Evolutionary conservation across 2,329 filamentous ascomycete species (phyloP).

Genomic region (Calonectria pseudoreteaudii): DNA sequence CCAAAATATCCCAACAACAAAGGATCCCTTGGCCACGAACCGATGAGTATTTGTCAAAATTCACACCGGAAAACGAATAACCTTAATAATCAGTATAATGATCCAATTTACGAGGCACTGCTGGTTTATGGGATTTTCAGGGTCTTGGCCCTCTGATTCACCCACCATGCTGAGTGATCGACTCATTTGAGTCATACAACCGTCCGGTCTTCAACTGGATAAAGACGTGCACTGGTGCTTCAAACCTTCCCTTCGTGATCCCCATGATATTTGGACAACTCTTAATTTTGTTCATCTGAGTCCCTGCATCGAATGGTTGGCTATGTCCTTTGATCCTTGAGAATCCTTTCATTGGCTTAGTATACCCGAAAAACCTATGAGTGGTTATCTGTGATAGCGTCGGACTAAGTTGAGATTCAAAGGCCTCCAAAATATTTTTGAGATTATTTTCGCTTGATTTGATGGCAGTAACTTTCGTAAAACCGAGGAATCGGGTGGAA

Average conservation of each 20-base stretch:
- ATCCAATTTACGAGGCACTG: background rate
- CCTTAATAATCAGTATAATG: background rate
- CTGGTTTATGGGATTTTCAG: background rate
- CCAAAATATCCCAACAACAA: background rate
- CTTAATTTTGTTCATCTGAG: background rate
- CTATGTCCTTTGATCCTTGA: too few relatives aligned
- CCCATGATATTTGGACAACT: background rate
- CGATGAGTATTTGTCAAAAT: background rate
- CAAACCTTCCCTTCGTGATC: background rate
- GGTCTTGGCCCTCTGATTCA: background rate
- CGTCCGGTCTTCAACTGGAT: background rate
- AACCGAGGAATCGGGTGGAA: background rate
- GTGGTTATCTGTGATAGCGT: background rate
- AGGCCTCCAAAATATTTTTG: background rate
- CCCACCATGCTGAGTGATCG: background rate
- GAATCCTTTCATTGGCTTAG: background rate
- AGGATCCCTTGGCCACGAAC: background rate
- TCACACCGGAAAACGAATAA: background rate
- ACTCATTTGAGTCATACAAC: too few relatives aligned
- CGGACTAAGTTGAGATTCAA: background rate
- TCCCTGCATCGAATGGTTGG: background rate
- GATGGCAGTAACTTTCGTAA: background rate
- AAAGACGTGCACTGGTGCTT: fast-evolving
- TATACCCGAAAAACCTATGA: too few relatives aligned
- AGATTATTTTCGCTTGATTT: background rate